Evolutionary conservation across 2,329 filamentous ascomycete species (phyloP), one percentile per base, ranked within the genome.

Genomic region (Monilinia vaccinii-corymbosi): DNA sequence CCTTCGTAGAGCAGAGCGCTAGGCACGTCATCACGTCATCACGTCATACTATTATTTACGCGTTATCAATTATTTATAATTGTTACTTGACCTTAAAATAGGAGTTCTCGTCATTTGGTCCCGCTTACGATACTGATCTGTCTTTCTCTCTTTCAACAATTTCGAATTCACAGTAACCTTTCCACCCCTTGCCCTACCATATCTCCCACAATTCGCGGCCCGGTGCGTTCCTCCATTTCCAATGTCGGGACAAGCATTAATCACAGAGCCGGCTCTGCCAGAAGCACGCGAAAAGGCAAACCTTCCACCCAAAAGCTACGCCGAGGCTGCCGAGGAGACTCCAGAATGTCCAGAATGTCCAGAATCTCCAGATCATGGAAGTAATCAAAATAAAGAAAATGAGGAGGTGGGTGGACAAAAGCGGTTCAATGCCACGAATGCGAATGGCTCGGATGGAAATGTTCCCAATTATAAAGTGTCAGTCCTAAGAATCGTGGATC

Each of bases 241-340:
- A 40, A 59, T 59, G 57, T 23, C 57, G 50, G 32, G 31, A 21
- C 40, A 38, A 59, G 55, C 32, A 23, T 32, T 14, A 42, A 68
- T 65, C 56, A 45, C 68, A 8, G 71, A 73, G 62, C 71, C 73
- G 32, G 68, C 72, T 31, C 44, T 66, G 14, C 68, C 71, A 14
- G 64, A 68, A 55, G 71, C 71, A 45, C 71, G 71, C 60, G 63
- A 70, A 61, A 67, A 71, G 58, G 61, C 70, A 32, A 59, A 71
- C 46, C 67, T 74, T 10, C 67, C 71, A 44, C 75, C 64, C 16
- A 77, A 75, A 62, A 74, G 72, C 31, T 76, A 75, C 60, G 73
- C 71, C 49, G 72, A 72, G 64, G 74, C 68, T 34, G 68, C 65
- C 5, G 66, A 71, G 57, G 63, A 69, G 52, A 61, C 61, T 21